Evolutionary conservation across 2,329 filamentous ascomycete genomes (phyloP).

Genomic region (Sarocladium oryzae): DNA sequence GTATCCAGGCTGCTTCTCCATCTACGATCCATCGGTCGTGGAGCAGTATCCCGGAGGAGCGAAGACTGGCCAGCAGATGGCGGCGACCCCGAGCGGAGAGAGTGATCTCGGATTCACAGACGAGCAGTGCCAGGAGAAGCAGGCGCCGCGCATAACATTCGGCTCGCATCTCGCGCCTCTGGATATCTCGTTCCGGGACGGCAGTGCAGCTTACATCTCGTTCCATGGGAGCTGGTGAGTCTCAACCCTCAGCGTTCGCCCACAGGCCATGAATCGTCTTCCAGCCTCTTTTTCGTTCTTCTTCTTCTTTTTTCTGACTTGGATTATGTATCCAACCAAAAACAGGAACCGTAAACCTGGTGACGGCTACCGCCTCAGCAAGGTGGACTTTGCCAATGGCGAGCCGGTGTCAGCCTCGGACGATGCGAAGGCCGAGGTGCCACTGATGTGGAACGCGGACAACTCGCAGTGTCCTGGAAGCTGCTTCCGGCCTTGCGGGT

Average conservation of each 20-base stretch:
- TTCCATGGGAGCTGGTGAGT: constrained; percentile 55
- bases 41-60: constrained; percentile 27
- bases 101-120: constrained; percentile 15
- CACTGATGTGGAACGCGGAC: constrained; percentile 45
- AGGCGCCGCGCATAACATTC: constrained; percentile 20
- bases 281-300: no score
- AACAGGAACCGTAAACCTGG: constrained; percentile 25
- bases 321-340: no score
- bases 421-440: constrained; percentile 35
- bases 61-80: constrained; percentile 18
- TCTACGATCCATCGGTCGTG: constrained; percentile 37
- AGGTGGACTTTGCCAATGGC: constrained; percentile 29
- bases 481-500: constrained; percentile 48
- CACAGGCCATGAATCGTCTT: no score
- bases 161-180: constrained; percentile 55
- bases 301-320: no score
- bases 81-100: constrained; percentile 16
- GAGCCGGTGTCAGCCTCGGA: constrained; percentile 23
- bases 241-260: no score
- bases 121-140: constrained; percentile 15
- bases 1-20: constrained; percentile 57
- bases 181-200: constrained; percentile 55
- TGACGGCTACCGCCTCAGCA: constrained; percentile 32
- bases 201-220: constrained; percentile 50
- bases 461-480: constrained; percentile 34